Evolutionary conservation across 2,329 filamentous ascomycete genomes (phyloP), one percentile per base, ranked within the genome.

Genomic region (Microcera coccophila): DNA sequence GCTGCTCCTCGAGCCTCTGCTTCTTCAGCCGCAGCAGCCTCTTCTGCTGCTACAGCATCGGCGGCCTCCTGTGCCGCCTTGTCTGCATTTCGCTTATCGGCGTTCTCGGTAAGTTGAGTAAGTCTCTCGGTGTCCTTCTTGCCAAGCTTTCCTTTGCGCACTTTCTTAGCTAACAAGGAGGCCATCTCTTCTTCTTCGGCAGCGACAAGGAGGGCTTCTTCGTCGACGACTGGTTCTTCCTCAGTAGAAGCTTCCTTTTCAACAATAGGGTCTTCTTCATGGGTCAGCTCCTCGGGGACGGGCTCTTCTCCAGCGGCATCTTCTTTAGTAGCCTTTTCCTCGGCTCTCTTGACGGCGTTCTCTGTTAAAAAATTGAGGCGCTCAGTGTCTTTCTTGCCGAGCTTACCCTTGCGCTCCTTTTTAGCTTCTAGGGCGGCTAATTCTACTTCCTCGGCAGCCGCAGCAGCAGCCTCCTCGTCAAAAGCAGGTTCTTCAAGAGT

Each of bases 161-260:
- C 36, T 15, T 31, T 39, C 24, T 39, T 39, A 14, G 36, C 36
- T 11, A 5, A 14, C 4, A 40, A 15, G 8, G 29, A 8, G 5
- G 26, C 29, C 9, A 40, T 11, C 38, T 40, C 38, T 34, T 20
- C 38, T 12, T 33, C 38, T 16, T 40, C 38, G 33, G 63, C 64
- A 20, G 66, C 67, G 52, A 72, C 67, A 14, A 24, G 26, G 2
- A 36, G 42, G 18, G 26, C 67, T 12, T 60, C 59, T 40, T 68
- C 54, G 3, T 40, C 59, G 54, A 69, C 36, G 63, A 28, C 16
- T 58, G 31, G 62, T 62, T 22, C 29, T 44, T 53, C 42, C 3
- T 36, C 45, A n/a, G 41, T 38, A 33, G 43, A 34, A 22, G 46
- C 47, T 12, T 42, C 44, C 29, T 49, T 48, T 19, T 54, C 52